These are phyloP conservation scores for Aureobasidium sp. DNA, from an alignment of 2,329 filamentous ascomycete species.

Conservation along the genomic window DNA sequence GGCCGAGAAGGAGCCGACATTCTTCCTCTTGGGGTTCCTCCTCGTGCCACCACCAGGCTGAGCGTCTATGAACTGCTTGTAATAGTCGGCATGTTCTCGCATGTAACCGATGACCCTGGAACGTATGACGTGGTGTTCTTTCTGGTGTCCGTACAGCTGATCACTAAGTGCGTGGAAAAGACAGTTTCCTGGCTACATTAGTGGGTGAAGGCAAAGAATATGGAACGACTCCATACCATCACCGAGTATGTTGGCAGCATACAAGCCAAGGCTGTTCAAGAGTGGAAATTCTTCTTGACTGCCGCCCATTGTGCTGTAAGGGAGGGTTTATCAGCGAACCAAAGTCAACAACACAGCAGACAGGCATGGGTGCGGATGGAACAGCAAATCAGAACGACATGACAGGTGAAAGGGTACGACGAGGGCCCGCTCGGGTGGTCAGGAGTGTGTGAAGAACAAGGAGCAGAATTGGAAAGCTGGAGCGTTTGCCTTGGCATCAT, in stretches of 20 bases:
- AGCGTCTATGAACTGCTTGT: conserved; percentile 57
- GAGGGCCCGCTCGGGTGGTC: background rate
- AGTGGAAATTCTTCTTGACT: conserved; percentile 46
- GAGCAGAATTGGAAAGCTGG: conserved; percentile 15
- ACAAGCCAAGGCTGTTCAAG: conserved; percentile 51
- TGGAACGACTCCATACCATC: conserved; percentile 49
- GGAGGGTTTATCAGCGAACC: conserved; percentile 18
- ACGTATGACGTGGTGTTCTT: conserved; percentile 53
- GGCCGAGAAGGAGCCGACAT: conserved; percentile 41
- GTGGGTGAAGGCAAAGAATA: conserved; percentile 13
- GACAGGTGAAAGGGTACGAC: conserved; percentile 8
- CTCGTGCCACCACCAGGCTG: conserved; percentile 48
- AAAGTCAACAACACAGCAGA: conserved; percentile 13
- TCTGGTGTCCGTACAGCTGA: conserved; percentile 57
- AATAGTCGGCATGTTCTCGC: conserved; percentile 52
- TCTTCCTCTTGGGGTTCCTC: conserved; percentile 53
- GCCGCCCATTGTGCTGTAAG: conserved; percentile 22
- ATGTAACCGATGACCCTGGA: conserved; percentile 55
- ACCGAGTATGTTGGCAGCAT: conserved; percentile 52
- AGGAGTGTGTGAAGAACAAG: conserved; percentile 12
- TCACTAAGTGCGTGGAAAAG: conserved; percentile 63
- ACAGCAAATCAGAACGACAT: conserved; percentile 18
- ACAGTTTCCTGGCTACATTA: conserved; percentile 52
- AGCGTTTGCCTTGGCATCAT: conserved; percentile 15
- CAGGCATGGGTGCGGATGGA: conserved; percentile 18